These are phyloP conservation scores for Linanthus parryae DNA, from an alignment of 148 eudicot species.

Conservation along the genomic window DNA sequence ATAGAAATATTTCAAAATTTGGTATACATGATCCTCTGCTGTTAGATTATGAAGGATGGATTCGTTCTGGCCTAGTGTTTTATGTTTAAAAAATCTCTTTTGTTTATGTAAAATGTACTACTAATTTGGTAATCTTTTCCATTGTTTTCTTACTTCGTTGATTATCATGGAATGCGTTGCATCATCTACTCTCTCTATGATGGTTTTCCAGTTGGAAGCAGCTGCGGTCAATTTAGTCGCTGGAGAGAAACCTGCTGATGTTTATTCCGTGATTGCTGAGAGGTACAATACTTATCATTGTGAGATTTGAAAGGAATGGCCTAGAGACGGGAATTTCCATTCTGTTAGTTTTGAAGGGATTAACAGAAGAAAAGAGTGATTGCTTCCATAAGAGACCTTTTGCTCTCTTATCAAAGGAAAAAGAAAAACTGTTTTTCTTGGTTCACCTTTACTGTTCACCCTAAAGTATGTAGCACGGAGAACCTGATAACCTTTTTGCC, in stretches of 20 bases:
- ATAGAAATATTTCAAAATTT: background rate
- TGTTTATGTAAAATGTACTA: no score
- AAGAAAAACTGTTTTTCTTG: background rate
- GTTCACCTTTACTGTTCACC: background rate
- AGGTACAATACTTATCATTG: constrained; percentile 41
- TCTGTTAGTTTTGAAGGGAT: no score
- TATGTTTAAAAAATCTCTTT: no score
- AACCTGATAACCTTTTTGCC: background rate
- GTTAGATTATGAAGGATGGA: no score
- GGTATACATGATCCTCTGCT: no score
- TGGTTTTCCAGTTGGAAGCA: constrained; percentile 60
- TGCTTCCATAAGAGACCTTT: constrained; percentile 3
- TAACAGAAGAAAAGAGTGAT: no score
- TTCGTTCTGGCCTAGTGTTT: no score
- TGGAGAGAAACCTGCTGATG: constrained; percentile 80
- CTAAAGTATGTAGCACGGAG: background rate
- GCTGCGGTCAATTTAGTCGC: constrained; percentile 90
- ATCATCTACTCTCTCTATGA: background rate
- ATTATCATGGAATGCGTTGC: background rate
- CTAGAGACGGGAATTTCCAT: no score
- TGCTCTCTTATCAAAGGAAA: background rate
- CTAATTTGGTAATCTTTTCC: background rate
- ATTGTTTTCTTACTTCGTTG: constrained; percentile 2
- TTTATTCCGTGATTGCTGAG: constrained; percentile 81
- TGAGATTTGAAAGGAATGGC: no score